Evolutionary conservation across 768 basidiomycete species (phyloP).

Genomic region (Boletus eberwhitei): DNA sequence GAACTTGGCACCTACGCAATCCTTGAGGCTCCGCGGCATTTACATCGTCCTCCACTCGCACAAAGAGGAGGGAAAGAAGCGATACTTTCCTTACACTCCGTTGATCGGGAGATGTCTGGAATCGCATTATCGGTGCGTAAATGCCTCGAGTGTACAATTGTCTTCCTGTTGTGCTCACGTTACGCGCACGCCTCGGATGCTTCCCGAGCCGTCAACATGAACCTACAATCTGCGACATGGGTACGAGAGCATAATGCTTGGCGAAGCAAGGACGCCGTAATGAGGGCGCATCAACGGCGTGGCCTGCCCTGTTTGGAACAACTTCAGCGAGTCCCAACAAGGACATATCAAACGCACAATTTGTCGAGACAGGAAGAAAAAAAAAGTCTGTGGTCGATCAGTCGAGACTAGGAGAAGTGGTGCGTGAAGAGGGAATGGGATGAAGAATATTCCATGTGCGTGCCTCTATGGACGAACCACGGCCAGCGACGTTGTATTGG

Average conservation of each 20-base stretch:
- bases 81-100: conserved; percentile 13
- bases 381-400: conserved; percentile 3
- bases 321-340: conserved; percentile 12
- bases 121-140: conserved; percentile 5
- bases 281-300: conserved; percentile 34
- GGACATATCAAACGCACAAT: conserved; percentile 15
- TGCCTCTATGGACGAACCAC: conserved; percentile 11
- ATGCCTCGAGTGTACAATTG: neutral
- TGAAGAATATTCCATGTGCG: conserved; percentile 19
- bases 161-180: conserved; percentile 14
- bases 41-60: conserved; percentile 15
- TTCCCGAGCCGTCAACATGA: conserved; percentile 10
- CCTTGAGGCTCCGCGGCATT: conserved; percentile 34
- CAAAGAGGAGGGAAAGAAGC: conserved; percentile 13
- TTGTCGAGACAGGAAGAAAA: conserved; percentile 2
- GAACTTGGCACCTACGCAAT: conserved; percentile 14
- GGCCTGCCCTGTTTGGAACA: conserved; percentile 20
- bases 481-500: conserved; percentile 10
- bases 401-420: neutral
- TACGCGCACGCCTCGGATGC: conserved; percentile 6
- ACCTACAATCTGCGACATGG: conserved; percentile 14
- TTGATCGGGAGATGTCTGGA: conserved; percentile 19
- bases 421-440: conserved; percentile 14
- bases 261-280: conserved; percentile 28
- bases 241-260: conserved; percentile 7